phyloP scores from a whole-genome alignment of 345 rosid genomes.

The Hevea brasiliensis region DNA sequence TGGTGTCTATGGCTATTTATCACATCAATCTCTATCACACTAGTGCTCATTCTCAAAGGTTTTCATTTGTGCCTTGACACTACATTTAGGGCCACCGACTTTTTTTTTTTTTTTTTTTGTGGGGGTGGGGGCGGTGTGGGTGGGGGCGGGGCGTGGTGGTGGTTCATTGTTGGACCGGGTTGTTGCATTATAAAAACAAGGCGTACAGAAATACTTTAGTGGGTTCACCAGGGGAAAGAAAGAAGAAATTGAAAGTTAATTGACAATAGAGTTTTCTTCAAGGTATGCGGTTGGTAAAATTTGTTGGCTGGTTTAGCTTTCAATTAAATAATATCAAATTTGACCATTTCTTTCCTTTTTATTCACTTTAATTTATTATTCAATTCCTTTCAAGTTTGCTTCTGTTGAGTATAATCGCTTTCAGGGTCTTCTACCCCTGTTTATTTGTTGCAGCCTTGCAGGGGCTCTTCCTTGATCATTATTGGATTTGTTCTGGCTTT shows the following conservation, averaged over 20 bases:
- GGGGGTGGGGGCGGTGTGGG: too few relatives aligned
- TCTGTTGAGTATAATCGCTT: neutral
- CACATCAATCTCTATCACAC: conserved; percentile 67
- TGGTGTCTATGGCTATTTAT: conserved; percentile 56
- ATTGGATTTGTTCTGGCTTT: neutral
- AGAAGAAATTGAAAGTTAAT: too few relatives aligned
- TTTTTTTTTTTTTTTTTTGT: neutral
- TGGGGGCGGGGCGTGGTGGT: neutral
- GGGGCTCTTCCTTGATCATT: conserved; percentile 2
- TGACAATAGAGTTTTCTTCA: neutral
- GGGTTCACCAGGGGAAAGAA: neutral
- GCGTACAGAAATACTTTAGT: conserved; percentile 10
- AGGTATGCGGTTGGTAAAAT: neutral
- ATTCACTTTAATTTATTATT: neutral
- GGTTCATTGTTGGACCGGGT: conserved; percentile 10
- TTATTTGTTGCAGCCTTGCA: neutral
- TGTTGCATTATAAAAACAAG: neutral
- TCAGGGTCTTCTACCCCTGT: neutral
- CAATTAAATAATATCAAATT: neutral
- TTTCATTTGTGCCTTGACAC: conserved; percentile 28
- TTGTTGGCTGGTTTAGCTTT: neutral
- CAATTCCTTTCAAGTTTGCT: neutral
- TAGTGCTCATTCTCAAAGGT: conserved; percentile 57
- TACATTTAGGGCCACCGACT: neutral
- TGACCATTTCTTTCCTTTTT: neutral